Base-by-base conservation (phyloP, 352 stramenopile genomes). In the Peronospora tabacina region DNA sequence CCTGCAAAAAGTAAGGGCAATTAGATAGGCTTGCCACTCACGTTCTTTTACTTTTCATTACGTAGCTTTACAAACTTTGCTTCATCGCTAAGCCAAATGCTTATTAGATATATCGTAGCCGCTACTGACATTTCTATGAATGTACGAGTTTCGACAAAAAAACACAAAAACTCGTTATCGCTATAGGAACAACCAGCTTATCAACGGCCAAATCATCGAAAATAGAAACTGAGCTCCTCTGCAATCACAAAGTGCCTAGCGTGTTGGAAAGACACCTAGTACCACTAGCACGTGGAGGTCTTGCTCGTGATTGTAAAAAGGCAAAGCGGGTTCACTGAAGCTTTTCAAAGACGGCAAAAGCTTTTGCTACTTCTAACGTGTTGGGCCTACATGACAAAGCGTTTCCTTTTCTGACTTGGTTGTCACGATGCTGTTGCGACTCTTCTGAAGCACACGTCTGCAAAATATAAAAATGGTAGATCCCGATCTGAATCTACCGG, bases 381-480 rank as follows among this genome's bases (percentile, higher is more conserved):
- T 32, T 32, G 10, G 10, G 12, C 34, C 8, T 17, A 10, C 8
- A 9, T 26, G 15, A 19, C 36, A 5, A 41, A 41, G 15, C 20
- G 15, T 41, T 24, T 11, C 0, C 17, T 49, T 52, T 26, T 63
- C 58, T 34, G 58, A 47, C 58, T 63, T 55, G 47, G 52, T 44
- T 52, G 20, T 58, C 52, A 48, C 50, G 29, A 43, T 46, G 17
- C 28, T 45, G 19, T 42, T 32, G 22, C 52, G 55, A 55, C 55
- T 52, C 20, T 55, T 63, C 55, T 64, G 56, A 55, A 56, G 48
- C 59, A 68, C 54, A 68, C 59, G 45, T 30, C 29, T 36, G 44
- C 22, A 55, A 60, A 56, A 56, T 54, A 49, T n/a, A n/a, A n/a
- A n/a, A n/a, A n/a, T n/a, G n/a, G n/a, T n/a, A n/a, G n/a, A n/a